phyloP scores from a whole-genome alignment of 345 rosid genomes.

The Citropsis articulata region DNA sequence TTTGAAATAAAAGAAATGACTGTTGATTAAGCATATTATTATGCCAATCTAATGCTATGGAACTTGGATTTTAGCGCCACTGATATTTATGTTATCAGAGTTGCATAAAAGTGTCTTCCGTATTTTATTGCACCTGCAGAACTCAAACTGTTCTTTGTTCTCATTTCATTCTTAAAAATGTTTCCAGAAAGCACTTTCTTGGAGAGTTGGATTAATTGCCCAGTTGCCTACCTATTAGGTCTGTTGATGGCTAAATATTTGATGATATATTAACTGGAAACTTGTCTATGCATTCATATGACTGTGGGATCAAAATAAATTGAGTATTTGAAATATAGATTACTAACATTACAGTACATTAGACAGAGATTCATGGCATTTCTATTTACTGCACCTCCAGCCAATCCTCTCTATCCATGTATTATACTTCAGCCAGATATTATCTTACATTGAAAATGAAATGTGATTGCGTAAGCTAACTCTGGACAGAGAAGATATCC shows the following conservation, averaged over 20 bases:
- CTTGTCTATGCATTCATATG: no score
- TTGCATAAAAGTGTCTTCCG: no score
- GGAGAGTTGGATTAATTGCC: neutral
- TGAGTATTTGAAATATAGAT: neutral
- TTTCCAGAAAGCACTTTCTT: neutral
- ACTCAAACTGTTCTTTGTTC: neutral
- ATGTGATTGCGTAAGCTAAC: no score
- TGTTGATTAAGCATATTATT: neutral
- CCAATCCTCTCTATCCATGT: neutral
- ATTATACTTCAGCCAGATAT: neutral
- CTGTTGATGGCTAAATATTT: neutral
- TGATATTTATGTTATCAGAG: no score
- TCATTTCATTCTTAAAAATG: neutral
- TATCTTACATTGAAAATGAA: neutral
- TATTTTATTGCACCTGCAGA: neutral
- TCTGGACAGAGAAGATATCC: neutral
- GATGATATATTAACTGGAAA: neutral
- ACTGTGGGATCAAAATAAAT: neutral
- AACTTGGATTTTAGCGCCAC: neutral
- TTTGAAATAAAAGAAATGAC: constrained; percentile 21
- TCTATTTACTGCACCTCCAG: neutral
- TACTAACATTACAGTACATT: neutral
- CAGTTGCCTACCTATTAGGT: neutral
- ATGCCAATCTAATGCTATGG: neutral
- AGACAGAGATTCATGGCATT: neutral